phyloP scores from a whole-genome alignment of 2,329 filamentous ascomycete genomes.

The Apiospora rasikravindrae region DNA sequence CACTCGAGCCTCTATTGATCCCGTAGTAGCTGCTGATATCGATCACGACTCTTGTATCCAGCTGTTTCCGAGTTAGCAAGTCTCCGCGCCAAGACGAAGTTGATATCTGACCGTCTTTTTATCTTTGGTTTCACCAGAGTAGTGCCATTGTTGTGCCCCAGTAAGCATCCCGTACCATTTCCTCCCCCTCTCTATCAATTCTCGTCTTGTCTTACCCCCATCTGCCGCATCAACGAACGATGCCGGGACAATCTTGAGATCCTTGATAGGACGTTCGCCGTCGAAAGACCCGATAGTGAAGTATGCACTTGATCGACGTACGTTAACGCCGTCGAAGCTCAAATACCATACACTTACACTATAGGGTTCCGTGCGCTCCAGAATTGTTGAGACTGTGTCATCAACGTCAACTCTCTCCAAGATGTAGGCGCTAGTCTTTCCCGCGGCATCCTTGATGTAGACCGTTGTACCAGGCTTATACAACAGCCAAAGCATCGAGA shows the following conservation, averaged over 20 bases:
- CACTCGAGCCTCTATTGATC: neutral
- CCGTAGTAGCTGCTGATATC: neutral
- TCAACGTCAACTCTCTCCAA: neutral
- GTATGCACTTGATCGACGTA: neutral
- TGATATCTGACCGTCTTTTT: neutral
- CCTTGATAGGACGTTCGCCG: neutral
- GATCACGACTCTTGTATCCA: neutral
- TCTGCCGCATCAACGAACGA: neutral
- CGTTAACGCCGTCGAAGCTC: neutral
- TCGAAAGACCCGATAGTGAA: neutral
- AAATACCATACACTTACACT: neutral
- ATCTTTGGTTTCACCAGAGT: neutral
- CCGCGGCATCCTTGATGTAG: neutral
- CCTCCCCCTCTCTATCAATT: neutral
- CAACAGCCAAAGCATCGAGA: slow-evolving; percentile 13
- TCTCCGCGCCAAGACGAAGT: neutral
- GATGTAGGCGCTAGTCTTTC: neutral
- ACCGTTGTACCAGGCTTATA: slow-evolving; percentile 12
- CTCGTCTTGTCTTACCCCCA: neutral
- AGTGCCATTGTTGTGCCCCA: neutral
- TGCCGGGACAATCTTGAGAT: neutral
- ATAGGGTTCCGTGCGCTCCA: neutral
- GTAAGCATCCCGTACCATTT: neutral
- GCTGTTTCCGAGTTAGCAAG: neutral
- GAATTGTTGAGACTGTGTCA: neutral